Percentiles rank a stretch among this genome's conserved stretches.
These are phyloP conservation scores for Ziziphus jujuba DNA, from an alignment of 306 rosid species.

Conservation along the genomic window DNA sequence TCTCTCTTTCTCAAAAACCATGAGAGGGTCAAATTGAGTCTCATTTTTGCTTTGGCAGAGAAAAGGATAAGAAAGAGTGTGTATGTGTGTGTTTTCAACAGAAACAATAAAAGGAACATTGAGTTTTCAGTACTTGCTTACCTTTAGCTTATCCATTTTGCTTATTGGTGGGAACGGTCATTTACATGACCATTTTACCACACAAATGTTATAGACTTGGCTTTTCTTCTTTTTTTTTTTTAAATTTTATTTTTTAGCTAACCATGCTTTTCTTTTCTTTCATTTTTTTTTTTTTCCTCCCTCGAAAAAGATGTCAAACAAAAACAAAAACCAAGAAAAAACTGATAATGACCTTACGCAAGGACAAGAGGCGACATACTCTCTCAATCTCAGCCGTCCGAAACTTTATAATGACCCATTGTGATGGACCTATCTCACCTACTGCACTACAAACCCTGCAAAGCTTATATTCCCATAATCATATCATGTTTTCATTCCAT, in stretches of 20 bases:
- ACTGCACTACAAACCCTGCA: slow-evolving; percentile 9
- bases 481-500: slow-evolving; percentile 11
- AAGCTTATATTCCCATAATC: slow-evolving; percentile 22
- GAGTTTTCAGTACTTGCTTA: slow-evolving; percentile 17
- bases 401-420: slow-evolving; percentile 28
- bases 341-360: slow-evolving; percentile 40
- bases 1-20: slow-evolving; percentile 18
- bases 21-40: slow-evolving; percentile 6
- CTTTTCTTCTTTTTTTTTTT: slow-evolving; percentile 16
- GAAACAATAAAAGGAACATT: slow-evolving; percentile 18
- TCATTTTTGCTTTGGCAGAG: slow-evolving; percentile 3
- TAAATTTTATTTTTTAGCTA: slow-evolving; percentile 18
- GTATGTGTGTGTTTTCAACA: not conserved
- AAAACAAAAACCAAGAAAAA: not conserved
- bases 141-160: slow-evolving; percentile 46
- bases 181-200: slow-evolving; percentile 22
- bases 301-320: slow-evolving; percentile 5
- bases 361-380: slow-evolving; percentile 16
- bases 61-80: slow-evolving; percentile 24
- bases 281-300: slow-evolving; percentile 22
- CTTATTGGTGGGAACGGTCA: slow-evolving; percentile 49
- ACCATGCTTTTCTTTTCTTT: too few relatives aligned
- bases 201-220: slow-evolving; percentile 31
- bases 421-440: slow-evolving; percentile 50
- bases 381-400: slow-evolving; percentile 42